A percentile compares a stretch with the other conserved stretches of the same genome.
phyloP scores from a whole-genome alignment of 2,329 filamentous ascomycete genomes.

The Fusarium sp. region DNA sequence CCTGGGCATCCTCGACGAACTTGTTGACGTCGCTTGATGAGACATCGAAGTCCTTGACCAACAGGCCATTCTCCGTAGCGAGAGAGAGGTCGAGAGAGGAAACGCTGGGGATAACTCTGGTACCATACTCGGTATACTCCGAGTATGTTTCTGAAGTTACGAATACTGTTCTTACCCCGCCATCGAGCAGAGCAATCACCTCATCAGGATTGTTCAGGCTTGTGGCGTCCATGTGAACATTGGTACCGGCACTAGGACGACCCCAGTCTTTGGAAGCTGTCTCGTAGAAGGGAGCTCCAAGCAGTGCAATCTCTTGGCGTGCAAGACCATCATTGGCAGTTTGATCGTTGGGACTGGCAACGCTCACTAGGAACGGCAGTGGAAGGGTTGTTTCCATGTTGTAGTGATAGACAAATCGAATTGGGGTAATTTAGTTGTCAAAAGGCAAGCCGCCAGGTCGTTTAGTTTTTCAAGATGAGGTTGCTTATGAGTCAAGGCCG shows the following conservation, averaged over 20 bases:
- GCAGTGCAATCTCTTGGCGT: slow-evolving; percentile 68
- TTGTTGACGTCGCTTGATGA: slow-evolving; percentile 56
- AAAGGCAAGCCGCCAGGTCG: neutral
- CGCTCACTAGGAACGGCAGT: slow-evolving; percentile 72
- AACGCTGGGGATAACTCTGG: slow-evolving; percentile 67
- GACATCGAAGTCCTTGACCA: slow-evolving; percentile 66
- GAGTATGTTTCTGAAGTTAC: slow-evolving; percentile 78
- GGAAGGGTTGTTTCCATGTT: slow-evolving; percentile 75
- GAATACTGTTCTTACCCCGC: slow-evolving; percentile 87
- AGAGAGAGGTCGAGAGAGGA: slow-evolving; percentile 61
- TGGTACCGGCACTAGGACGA: slow-evolving; percentile 64
- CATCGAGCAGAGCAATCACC: slow-evolving; percentile 83
- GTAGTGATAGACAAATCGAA: slow-evolving; percentile 29
- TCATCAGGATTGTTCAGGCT: slow-evolving; percentile 77
- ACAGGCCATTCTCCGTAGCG: slow-evolving; percentile 63
- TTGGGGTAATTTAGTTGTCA: slow-evolving; percentile 9
- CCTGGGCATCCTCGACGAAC: slow-evolving; percentile 61
- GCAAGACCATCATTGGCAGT: slow-evolving; percentile 66
- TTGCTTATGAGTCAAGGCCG: slow-evolving; percentile 45
- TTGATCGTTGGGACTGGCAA: slow-evolving; percentile 65
- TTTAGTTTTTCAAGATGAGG: slow-evolving; percentile 13
- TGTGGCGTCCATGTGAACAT: slow-evolving; percentile 83
- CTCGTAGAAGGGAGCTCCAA: slow-evolving; percentile 71
- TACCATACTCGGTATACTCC: slow-evolving; percentile 67
- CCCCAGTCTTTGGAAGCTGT: slow-evolving; percentile 64